Conservation (phyloP, 257 asterid species). For the Knoxia roxburghii region DNA sequence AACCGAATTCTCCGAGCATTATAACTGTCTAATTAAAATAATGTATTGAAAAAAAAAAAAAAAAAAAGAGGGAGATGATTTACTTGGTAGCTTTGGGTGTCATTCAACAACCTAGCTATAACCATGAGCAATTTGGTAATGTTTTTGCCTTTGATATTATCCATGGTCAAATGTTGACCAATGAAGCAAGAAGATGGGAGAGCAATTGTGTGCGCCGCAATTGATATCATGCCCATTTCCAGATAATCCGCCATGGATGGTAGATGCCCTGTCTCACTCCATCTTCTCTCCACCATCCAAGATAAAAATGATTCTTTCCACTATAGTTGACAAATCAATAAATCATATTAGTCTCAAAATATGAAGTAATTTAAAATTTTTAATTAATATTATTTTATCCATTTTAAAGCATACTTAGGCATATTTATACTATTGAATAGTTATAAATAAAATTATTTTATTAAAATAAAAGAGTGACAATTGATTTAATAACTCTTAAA, state of each 20-base stretch:
- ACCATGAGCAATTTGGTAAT: slow-evolving; percentile 52
- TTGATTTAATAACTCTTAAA: too few species aligned
- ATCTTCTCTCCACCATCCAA: slow-evolving; percentile 57
- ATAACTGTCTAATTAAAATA: too few species aligned
- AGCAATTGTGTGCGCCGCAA: slow-evolving; percentile 33
- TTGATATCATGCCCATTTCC: slow-evolving; percentile 35
- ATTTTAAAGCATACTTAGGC: too few species aligned
- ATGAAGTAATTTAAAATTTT: too few species aligned
- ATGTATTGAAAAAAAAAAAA: background rate
- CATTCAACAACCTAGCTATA: slow-evolving; percentile 42
- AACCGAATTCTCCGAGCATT: too few species aligned
- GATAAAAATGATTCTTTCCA: slow-evolving; percentile 53
- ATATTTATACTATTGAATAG: too few species aligned
- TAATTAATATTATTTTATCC: too few species aligned
- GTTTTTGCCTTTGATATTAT: slow-evolving; percentile 17
- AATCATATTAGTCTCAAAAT: too few species aligned
- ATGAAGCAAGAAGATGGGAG: slow-evolving; percentile 41
- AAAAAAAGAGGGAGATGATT: background rate
- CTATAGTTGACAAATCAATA: slow-evolving; percentile 20
- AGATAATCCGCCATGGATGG: slow-evolving; percentile 48
- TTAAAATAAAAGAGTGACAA: too few species aligned
- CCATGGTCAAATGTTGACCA: slow-evolving; percentile 7
- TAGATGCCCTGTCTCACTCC: slow-evolving; percentile 38
- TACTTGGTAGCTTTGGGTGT: slow-evolving; percentile 56
- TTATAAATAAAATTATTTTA: too few species aligned